Evolutionary conservation across 2,329 filamentous ascomycete species (phyloP).

Genomic region (Claviceps lovelessii): DNA sequence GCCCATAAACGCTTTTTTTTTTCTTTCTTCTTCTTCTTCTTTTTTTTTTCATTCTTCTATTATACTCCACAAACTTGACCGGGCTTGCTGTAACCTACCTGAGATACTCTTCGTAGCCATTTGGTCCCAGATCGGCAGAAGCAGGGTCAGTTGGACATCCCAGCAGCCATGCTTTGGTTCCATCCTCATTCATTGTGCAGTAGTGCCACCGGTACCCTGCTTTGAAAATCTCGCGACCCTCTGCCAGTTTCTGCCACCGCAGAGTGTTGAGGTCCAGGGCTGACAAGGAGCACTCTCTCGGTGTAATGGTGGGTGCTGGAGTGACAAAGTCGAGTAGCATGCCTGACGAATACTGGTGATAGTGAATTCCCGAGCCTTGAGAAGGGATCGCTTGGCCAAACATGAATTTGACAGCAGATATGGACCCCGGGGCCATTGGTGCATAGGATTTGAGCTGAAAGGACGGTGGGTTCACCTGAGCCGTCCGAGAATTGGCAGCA

Average conservation of each 20-base stretch:
- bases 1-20: too few relatives aligned
- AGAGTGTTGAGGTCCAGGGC: constrained; percentile 75
- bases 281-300: constrained; percentile 79
- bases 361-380: constrained; percentile 84
- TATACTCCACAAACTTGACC: too few relatives aligned
- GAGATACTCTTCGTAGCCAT: constrained; percentile 75
- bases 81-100: constrained; percentile 26
- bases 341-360: constrained; percentile 87
- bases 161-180: constrained; percentile 93
- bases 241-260: constrained; percentile 88
- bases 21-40: too few relatives aligned
- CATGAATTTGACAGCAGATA: constrained; percentile 80
- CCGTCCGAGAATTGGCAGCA: constrained; percentile 52
- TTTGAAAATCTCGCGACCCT: constrained; percentile 86
- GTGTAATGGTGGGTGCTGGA: constrained; percentile 72
- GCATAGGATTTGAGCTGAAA: constrained; percentile 59
- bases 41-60: too few relatives aligned
- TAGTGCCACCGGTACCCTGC: constrained; percentile 95
- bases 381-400: constrained; percentile 68
- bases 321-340: constrained; percentile 90
- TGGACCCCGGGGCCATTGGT: constrained; percentile 73
- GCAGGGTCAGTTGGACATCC: constrained; percentile 68
- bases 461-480: constrained; percentile 51
- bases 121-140: constrained; percentile 50
- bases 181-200: constrained; percentile 87